Percentiles rank a stretch among this genome's conserved stretches.
phyloP scores from a whole-genome alignment of 225 moss, liverwort and hornwort genomes.

The Marchantia paleacea region DNA sequence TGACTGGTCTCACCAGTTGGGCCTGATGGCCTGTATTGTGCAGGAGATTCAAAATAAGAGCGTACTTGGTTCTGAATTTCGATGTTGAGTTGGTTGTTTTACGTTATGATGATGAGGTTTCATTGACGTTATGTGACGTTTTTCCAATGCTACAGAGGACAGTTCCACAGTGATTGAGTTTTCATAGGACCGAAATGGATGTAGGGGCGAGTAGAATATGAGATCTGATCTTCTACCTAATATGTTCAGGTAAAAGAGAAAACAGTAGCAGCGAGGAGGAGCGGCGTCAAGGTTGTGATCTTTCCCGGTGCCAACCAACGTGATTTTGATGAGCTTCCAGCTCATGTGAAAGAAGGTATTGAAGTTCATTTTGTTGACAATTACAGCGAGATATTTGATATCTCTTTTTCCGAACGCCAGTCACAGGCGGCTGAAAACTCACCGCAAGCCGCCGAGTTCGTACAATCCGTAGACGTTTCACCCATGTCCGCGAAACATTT shows the following conservation, averaged over 20 bases:
- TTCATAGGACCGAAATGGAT: no score
- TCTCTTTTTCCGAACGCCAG: constrained; percentile 55
- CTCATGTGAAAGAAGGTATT: constrained; percentile 82
- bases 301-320: constrained; percentile 84
- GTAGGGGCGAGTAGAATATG: no score
- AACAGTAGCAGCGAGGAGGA: constrained; percentile 90
- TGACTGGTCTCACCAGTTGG: no score
- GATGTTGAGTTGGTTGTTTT: neutral
- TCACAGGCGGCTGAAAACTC: constrained; percentile 7
- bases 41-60: no score
- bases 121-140: no score
- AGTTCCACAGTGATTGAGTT: no score
- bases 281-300: constrained; percentile 88
- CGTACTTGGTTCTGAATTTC: no score
- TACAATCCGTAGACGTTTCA: constrained; percentile 14
- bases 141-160: no score
- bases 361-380: constrained; percentile 92
- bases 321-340: constrained; percentile 85
- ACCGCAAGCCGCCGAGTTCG: constrained; percentile 9
- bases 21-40: no score
- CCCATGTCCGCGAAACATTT: constrained; percentile 7
- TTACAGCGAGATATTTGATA: constrained; percentile 73
- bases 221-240: neutral
- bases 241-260: constrained; percentile 86
- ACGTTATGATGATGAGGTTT: no score